phyloP scores from a whole-genome alignment of 371 early-diverging fungal species.

The Actinomucor elegans region DNA sequence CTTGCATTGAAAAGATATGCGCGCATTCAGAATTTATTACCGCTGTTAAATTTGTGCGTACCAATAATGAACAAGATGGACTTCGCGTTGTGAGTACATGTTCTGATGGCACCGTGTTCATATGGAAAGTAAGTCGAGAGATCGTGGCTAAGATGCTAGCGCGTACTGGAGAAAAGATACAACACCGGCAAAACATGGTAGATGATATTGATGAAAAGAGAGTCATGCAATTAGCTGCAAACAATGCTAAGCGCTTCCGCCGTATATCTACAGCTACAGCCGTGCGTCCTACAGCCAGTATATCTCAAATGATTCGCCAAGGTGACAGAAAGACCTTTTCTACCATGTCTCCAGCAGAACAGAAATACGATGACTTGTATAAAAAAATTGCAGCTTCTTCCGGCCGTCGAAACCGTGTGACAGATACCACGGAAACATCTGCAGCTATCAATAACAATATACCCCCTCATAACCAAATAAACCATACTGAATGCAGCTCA shows the following conservation, averaged over 20 bases:
- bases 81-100: slow-evolving; percentile 70
- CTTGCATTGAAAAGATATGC: slow-evolving; percentile 60
- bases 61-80: slow-evolving; percentile 37
- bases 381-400: slow-evolving; percentile 25
- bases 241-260: slow-evolving; percentile 19
- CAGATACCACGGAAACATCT: neutral
- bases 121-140: slow-evolving; percentile 67
- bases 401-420: neutral
- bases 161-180: slow-evolving; percentile 21
- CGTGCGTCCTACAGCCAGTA: slow-evolving; percentile 34
- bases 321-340: slow-evolving; percentile 47
- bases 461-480: slow-evolving; percentile 2
- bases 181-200: neutral
- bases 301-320: slow-evolving; percentile 49
- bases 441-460: neutral
- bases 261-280: slow-evolving; percentile 30
- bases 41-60: slow-evolving; percentile 59
- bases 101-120: slow-evolving; percentile 78
- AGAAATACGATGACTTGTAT: slow-evolving; percentile 50
- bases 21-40: slow-evolving; percentile 85
- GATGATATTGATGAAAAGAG: slow-evolving; percentile 15
- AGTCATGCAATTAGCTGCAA: neutral
- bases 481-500: neutral
- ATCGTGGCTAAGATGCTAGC: slow-evolving; percentile 54
- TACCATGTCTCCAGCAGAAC: slow-evolving; percentile 44